phyloP scores from a whole-genome alignment of 805 yeast species.

The Metschnikowia corniflorae region DNA sequence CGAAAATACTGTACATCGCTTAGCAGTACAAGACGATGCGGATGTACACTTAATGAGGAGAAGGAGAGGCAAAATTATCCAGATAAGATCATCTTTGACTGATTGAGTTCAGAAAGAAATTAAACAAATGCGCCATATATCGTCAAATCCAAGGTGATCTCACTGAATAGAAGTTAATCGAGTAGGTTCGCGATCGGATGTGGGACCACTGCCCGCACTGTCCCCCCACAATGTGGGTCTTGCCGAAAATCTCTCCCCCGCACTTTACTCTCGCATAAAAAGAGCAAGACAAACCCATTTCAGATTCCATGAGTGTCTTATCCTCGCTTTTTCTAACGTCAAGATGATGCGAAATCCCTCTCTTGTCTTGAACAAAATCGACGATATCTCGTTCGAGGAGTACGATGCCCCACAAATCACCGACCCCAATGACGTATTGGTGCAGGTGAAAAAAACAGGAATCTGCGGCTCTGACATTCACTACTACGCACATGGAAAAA shows the following conservation, averaged over 20 bases:
- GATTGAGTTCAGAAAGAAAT: no score
- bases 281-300: no score
- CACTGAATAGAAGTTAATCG: no score
- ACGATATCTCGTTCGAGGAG: constrained; percentile 62
- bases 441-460: constrained; percentile 79
- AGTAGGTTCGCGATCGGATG: no score
- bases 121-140: no score
- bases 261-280: background rate
- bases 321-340: background rate
- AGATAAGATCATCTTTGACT: no score
- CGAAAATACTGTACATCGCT: no score
- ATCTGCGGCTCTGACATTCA: constrained; percentile 88
- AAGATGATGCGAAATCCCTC: constrained; percentile 41
- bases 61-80: no score
- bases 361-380: constrained; percentile 61
- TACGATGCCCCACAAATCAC: constrained; percentile 61
- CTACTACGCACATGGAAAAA: constrained; percentile 72
- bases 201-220: background rate
- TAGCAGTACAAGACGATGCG: no score
- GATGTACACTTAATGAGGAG: no score
- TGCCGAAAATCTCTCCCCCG: background rate
- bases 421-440: constrained; percentile 66
- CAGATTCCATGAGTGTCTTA: background rate
- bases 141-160: no score
- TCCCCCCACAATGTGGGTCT: background rate